phyloP scores from a whole-genome alignment of 441 rosid species.

The Pelargonium citronellum region DNA sequence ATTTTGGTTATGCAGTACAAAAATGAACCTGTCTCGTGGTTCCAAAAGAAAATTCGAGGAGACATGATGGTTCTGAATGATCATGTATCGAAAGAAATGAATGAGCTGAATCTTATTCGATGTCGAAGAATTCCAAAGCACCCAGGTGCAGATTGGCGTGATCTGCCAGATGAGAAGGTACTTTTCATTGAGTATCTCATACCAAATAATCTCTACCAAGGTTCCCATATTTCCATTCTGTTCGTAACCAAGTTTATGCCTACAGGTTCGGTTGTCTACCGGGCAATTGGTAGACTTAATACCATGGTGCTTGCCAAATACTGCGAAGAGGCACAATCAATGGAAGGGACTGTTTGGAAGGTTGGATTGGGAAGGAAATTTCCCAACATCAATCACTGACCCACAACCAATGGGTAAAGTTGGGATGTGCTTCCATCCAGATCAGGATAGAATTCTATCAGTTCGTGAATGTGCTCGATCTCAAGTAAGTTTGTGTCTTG shows the following conservation, averaged over 20 bases:
- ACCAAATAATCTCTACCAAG: too few relatives aligned
- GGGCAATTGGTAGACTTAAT: constrained; percentile 60
- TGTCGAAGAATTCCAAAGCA: constrained; percentile 66
- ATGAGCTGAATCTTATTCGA: constrained; percentile 62
- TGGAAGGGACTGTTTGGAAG: constrained; percentile 93
- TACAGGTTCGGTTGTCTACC: constrained; percentile 53
- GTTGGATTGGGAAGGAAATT: constrained; percentile 87
- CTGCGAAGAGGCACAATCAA: constrained; percentile 62
- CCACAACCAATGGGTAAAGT: constrained; percentile 95
- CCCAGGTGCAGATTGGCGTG: constrained; percentile 93
- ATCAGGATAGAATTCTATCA: constrained; percentile 72
- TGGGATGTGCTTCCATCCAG: constrained; percentile 91
- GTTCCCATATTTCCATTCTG: background rate
- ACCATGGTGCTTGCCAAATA: constrained; percentile 78
- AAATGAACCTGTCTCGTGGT: constrained; percentile 54
- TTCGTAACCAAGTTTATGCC: background rate
- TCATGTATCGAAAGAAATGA: constrained; percentile 79
- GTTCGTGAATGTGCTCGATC: constrained; percentile 91
- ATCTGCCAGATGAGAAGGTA: constrained; percentile 70
- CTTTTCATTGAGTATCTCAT: too few relatives aligned
- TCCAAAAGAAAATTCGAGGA: constrained; percentile 64
- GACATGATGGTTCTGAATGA: constrained; percentile 43
- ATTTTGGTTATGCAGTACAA: constrained; percentile 41
- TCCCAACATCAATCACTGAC: constrained; percentile 79
- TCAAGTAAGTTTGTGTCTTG: constrained; percentile 41